phyloP scores from a whole-genome alignment of 148 eudicot genomes.

The Salicornia ramosissima region DNA sequence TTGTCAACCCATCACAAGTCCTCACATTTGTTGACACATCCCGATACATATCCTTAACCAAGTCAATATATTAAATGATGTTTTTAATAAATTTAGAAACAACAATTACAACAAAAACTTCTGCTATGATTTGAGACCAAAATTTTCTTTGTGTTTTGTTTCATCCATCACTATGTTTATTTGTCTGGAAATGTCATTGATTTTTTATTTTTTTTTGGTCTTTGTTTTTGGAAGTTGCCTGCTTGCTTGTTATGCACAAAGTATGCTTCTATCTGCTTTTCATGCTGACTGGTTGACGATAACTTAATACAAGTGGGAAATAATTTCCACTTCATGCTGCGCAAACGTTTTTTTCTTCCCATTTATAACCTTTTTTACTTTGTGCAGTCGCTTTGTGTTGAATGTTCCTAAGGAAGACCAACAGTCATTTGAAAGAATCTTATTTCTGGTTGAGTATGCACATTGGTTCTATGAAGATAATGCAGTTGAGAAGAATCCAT shows the following conservation, averaged over 20 bases:
- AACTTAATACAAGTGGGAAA: not conserved
- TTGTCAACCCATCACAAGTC: too few species aligned
- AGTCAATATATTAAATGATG: too few species aligned
- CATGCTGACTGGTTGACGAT: not conserved
- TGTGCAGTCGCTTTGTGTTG: conserved; percentile 90
- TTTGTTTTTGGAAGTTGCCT: conserved; percentile 1
- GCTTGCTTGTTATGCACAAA: conserved; percentile 3
- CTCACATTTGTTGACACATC: too few species aligned
- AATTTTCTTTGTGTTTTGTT: not conserved
- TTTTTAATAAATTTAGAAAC: too few species aligned
- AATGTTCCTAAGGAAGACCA: conserved; percentile 98
- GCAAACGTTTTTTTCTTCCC: not conserved
- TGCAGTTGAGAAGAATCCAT: conserved; percentile 90
- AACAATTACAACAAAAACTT: too few species aligned
- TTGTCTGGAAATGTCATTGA: not conserved
- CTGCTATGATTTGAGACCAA: too few species aligned
- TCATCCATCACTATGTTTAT: not conserved
- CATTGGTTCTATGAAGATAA: conserved; percentile 99
- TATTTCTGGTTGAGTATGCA: conserved; percentile 96
- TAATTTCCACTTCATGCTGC: not conserved
- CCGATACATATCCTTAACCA: too few species aligned
- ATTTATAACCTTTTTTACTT: not conserved
- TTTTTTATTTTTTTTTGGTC: not conserved
- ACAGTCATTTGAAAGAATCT: conserved; percentile 90
- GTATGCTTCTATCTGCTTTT: conserved; percentile 3